Base-by-base conservation (phyloP, 2,329 filamentous ascomycete species). In the Gaeumannomyces sp. region DNA sequence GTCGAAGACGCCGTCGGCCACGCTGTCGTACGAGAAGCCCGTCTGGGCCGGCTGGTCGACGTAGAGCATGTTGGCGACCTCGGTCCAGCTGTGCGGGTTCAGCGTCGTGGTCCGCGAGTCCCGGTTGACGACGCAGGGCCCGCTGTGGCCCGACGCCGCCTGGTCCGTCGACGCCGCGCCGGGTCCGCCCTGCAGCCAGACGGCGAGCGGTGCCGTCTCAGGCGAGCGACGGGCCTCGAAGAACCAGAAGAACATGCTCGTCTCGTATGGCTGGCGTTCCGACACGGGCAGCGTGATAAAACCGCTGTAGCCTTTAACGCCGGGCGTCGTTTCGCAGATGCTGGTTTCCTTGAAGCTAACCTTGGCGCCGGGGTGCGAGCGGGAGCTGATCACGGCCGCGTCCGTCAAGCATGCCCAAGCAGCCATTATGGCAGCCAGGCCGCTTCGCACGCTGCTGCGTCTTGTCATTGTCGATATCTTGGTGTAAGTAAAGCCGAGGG, bases 221-320 rank as follows among this genome's bases (percentile, higher is more conserved):
- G 71, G 66, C 53, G 65, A 61, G 61, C 64, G 64, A 59, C 83
- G 78, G 19, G 85, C 78, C 69, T 87, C 85, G 67, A 88, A 83
- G 70, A 87, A 88, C 84, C 85, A 86, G 74, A 88, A 89, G 73
- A 87, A 88, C n/a, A 83, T 85, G 70, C 86, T 87, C 71, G 29
- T 38, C 56, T 63, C 56, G 56, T 38, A 59, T 1, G 56, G 62
- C 28, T 59, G 14, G 13, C 33, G 45, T 8, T 59, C n/a, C n/a
- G 62, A 38, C 16, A n/a, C n/a, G 3, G 83, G 83, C 5, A 88
- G 77, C 72, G 84, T 80, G 14, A 88, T 80, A 67, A 87, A 88
- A 53, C 85, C 85, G 0, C 82, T 78, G 72, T 83, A 88, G 45
- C 79, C 81, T 67, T 79, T 81, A 59, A 86, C 83, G 14, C 80